These are phyloP conservation scores for Afroboletus lepidellus DNA, from an alignment of 1,284 basidiomycete genomes.

Conservation along the genomic window DNA sequence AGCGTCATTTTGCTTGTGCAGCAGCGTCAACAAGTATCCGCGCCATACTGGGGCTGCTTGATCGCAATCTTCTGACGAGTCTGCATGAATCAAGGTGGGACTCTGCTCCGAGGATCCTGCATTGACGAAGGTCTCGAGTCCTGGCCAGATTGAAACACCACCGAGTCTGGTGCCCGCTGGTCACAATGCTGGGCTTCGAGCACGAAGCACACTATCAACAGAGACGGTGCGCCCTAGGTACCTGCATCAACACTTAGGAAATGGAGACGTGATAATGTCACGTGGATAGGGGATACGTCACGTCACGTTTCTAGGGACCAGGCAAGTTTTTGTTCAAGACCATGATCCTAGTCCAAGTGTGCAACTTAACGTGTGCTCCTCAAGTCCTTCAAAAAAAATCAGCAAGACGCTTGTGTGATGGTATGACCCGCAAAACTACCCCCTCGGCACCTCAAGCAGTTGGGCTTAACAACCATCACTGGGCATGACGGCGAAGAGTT, in stretches of 20 bases:
- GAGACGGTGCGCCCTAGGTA: conserved; percentile 5
- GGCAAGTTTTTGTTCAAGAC: conserved; percentile 33
- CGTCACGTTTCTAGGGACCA: conserved; percentile 23
- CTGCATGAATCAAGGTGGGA: conserved; percentile 7
- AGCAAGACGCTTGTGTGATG: conserved; percentile 32
- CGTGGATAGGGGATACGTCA: conserved; percentile 31
- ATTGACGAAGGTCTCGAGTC: not conserved
- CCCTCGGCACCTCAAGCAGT: conserved; percentile 11
- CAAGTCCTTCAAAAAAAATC: conserved; percentile 24
- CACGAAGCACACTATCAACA: not conserved
- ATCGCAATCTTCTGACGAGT: not conserved
- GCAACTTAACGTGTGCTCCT: conserved; percentile 32
- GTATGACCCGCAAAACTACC: conserved; percentile 19
- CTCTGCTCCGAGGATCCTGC: not conserved
- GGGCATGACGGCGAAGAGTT: conserved; percentile 2
- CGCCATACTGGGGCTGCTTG: not conserved
- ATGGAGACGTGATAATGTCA: conserved; percentile 25
- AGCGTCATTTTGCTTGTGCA: conserved; percentile 22
- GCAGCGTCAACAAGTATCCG: conserved; percentile 1
- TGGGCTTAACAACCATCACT: conserved; percentile 1
- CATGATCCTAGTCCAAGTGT: conserved; percentile 24
- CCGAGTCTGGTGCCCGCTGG: not conserved
- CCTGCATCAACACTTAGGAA: conserved; percentile 16
- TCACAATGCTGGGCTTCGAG: not conserved
- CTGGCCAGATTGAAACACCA: not conserved